These are phyloP conservation scores for Skeletonema grethae DNA, from an alignment of 108 stramenopile genomes.

Conservation along the genomic window DNA sequence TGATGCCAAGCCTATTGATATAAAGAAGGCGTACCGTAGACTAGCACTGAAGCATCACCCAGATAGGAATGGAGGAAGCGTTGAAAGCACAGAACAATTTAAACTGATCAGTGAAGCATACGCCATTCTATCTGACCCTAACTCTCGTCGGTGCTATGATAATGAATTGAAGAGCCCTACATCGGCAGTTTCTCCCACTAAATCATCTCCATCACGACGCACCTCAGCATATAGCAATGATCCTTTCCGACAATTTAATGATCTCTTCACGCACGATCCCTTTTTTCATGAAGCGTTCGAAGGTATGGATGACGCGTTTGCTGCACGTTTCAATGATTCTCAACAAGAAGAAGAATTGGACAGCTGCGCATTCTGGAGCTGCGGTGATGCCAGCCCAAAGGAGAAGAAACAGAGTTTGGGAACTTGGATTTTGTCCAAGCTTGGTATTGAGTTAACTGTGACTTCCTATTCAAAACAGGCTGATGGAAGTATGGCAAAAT, in stretches of 20 bases:
- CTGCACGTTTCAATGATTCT: slow-evolving; percentile 43
- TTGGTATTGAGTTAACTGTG: slow-evolving; percentile 57
- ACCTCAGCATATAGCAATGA: slow-evolving; percentile 25
- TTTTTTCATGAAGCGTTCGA: slow-evolving; percentile 71
- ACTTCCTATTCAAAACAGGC: slow-evolving; percentile 32
- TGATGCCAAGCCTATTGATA: slow-evolving; percentile 66
- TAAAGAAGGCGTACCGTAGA: slow-evolving; percentile 87
- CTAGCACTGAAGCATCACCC: slow-evolving; percentile 57
- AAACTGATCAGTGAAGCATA: slow-evolving; percentile 62
- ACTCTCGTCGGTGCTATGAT: slow-evolving; percentile 57
- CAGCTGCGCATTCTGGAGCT: slow-evolving; percentile 9
- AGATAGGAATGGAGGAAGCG: slow-evolving; percentile 48
- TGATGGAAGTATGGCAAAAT: slow-evolving; percentile 43
- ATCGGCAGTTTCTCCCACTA: slow-evolving; percentile 18
- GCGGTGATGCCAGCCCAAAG: slow-evolving; percentile 9
- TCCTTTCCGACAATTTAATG: slow-evolving; percentile 68
- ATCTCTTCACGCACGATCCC: slow-evolving; percentile 73
- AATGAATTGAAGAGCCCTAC: slow-evolving; percentile 35
- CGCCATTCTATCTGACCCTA: slow-evolving; percentile 48
- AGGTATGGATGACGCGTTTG: slow-evolving; percentile 70
- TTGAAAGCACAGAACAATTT: slow-evolving; percentile 50
- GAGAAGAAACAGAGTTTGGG: slow-evolving; percentile 38
- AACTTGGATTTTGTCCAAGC: slow-evolving; percentile 58
- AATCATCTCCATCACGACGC: slow-evolving; percentile 2
- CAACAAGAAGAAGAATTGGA: slow-evolving; percentile 8